A percentile compares a stretch with the other conserved stretches of the same genome.
These are phyloP conservation scores for Oryza glumipatula DNA, from an alignment of 176 grass and related monocot genomes.

Conservation along the genomic window DNA sequence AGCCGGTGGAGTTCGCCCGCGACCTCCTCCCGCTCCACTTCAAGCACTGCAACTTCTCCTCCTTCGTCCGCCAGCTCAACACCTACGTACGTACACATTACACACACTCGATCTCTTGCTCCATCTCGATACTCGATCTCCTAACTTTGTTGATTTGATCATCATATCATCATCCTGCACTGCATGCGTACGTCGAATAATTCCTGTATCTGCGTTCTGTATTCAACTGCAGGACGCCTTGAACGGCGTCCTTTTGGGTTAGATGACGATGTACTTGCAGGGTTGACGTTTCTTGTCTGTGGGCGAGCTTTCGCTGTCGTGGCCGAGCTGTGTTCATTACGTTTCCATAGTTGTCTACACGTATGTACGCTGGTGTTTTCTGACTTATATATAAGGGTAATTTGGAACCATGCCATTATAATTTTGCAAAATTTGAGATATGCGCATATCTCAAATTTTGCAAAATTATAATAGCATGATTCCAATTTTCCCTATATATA, in stretches of 20 bases:
- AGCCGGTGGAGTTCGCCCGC: constrained; percentile 81
- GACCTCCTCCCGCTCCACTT: constrained; percentile 93
- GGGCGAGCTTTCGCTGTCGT: constrained; percentile 22
- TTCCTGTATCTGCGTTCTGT: not conserved
- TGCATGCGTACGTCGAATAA: not conserved
- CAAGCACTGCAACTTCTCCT: constrained; percentile 99
- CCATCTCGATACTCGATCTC: not conserved
- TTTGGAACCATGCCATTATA: no score
- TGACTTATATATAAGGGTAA: not conserved
- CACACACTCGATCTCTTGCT: not conserved
- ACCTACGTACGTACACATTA: constrained; percentile 65
- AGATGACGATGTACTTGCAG: not conserved
- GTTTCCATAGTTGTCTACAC: not conserved
- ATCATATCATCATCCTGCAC: not conserved
- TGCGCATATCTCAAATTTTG: no score
- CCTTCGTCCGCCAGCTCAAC: constrained; percentile 96
- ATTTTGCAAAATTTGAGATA: no score
- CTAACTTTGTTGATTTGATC: not conserved
- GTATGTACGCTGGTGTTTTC: not conserved
- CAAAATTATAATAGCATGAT: no score
- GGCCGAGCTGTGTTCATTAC: constrained; percentile 14
- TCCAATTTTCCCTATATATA: not conserved
- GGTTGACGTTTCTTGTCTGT: not conserved
- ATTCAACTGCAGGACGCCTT: not conserved
- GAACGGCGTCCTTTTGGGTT: not conserved